Base-by-base conservation (phyloP, 1,284 basidiomycete species). In the Naganishia liquefaciens region DNA sequence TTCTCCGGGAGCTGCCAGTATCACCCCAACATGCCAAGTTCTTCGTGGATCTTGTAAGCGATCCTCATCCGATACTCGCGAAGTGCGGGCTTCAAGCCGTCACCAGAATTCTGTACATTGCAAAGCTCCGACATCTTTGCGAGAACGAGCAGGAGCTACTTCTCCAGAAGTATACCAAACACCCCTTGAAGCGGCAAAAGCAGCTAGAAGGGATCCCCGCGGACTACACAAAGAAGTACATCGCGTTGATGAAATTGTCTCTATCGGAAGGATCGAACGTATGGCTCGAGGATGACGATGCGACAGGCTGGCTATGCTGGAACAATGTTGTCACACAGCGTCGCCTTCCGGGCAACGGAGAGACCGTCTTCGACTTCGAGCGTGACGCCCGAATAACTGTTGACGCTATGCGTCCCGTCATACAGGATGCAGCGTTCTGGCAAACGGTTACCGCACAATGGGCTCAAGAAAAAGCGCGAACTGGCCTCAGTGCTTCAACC, bases 241-340 rank as follows among this genome's bases (percentile, higher is more conserved):
- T 0, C 71, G 74, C n/a, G 81, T 83, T 74, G 72, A 75, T 13
- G 75, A 80, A 63, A 77, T 77, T 5, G 55, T 79, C 33, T 72
- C 74, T 4, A 68, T 70, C 43, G 19, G 44, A 37, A 70, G 75
- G 77, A 47, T 67, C 68, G 5, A 61, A 72, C 21, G 74, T 74
- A 0, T 65, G 75, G 27, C 70, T 80, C n/a, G 70, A 76, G 64
- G 95, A 98, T 80, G 91, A 93, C 75, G 80, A 88, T 25, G 80
- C 82, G 53, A 90, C 88, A 1, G 95, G 94, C 1, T 97, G 95
- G 83, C 79, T 98, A 57, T 82, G 87, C 0, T 97, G 94, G 93
- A 82, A 86, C 40, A 79, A 85, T 53, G 82, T 81, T 43, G 81
- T 93, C 64, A 87, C 88, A 72, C 91, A 85, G 37, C 92, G 93